Evolutionary conservation across 2,329 filamentous ascomycete species (phyloP).

Genomic region (Nothopassalora personata): DNA sequence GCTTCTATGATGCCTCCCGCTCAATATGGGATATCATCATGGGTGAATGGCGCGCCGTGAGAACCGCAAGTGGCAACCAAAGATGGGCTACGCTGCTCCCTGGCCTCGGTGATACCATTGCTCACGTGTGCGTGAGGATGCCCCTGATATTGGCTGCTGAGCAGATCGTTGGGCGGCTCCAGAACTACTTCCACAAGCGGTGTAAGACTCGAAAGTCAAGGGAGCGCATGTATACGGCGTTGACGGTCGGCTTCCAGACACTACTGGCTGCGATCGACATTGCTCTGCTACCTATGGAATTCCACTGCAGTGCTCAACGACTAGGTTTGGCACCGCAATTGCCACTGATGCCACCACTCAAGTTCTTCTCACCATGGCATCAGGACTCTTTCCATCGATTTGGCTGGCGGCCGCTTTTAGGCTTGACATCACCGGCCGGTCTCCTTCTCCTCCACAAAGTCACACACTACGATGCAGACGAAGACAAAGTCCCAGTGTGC

Average conservation of each 20-base stretch:
- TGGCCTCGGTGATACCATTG: conserved; percentile 14
- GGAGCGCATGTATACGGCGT: conserved; percentile 9
- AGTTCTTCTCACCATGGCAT: conserved; percentile 11
- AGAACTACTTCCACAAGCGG: conserved; percentile 9
- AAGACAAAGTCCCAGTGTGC: conserved; percentile 14
- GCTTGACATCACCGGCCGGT: conserved; percentile 16
- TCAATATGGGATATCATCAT: conserved; percentile 18
- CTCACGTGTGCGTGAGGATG: conserved; percentile 13
- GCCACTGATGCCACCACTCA: conserved; percentile 19
- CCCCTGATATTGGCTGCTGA: conserved; percentile 17
- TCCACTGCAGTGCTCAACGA: conserved; percentile 23
- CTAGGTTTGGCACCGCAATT: conserved; percentile 23
- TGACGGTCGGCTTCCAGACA: conserved; percentile 12
- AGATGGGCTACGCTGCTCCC: conserved; percentile 14
- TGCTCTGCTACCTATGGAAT: conserved; percentile 25
- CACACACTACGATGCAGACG: conserved; percentile 14
- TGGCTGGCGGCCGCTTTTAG: conserved; percentile 3
- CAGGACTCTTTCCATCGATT: not conserved
- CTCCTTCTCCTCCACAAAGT: conserved; percentile 15
- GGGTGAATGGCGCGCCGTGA: conserved; percentile 11
- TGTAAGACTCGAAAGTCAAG: conserved; percentile 12
- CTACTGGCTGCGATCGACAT: conserved; percentile 20
- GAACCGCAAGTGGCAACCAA: conserved; percentile 9
- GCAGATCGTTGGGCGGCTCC: conserved; percentile 14
- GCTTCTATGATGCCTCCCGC: conserved; percentile 17